Evolutionary conservation across 805 yeast species (phyloP), one percentile per base, ranked within the genome.

Genomic region (Metschnikowia borealis): DNA sequence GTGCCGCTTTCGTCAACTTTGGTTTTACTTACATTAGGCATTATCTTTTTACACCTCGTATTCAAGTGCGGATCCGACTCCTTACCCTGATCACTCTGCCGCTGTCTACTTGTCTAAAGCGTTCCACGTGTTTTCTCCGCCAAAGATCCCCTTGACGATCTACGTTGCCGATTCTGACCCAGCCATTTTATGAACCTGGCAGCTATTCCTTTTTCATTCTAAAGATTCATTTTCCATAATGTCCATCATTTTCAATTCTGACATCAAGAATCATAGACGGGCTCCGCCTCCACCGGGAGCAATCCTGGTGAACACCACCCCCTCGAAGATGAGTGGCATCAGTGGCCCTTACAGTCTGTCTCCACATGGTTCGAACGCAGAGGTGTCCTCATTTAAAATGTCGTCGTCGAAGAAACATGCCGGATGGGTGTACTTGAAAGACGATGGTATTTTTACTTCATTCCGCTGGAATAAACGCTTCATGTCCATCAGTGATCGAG

Each of bases 381-480:
- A 49, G 3, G 17, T 46, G 32, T 48, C 51, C 26, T 47, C 52
- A 21, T 44, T 51, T 44, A 46, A 44, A 21, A 32, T 55, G 42
- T 35, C 50, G n/a, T 47, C 53, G 26, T 38, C 54, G 13, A 50
- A 55, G n/a, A 56, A 54, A 36, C 70, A 66, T 51, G 77, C 81
- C 51, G 97, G 97, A 0, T 91, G 96, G 96, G 91, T 89, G 20
- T 87, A 87, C 48, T 83, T 89, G 52, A 91, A 89, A 66, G 98
- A 92, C 60, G 97, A 92, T 60, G 97, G 97, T 13, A 62, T 74
- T 29, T 72, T 92, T 54, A 80, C 89, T 55, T 81, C 90, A 5
- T 90, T 91, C 65, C 75, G 96, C 58, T 92, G 99, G 99, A 90
- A 91, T 51, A 90, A 90, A 63, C 80, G 94, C 60, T 92, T 75